Evolutionary conservation across 257 asterid species (phyloP), one percentile per base, ranked within the genome.

Genomic region (Lycium barbarum): DNA sequence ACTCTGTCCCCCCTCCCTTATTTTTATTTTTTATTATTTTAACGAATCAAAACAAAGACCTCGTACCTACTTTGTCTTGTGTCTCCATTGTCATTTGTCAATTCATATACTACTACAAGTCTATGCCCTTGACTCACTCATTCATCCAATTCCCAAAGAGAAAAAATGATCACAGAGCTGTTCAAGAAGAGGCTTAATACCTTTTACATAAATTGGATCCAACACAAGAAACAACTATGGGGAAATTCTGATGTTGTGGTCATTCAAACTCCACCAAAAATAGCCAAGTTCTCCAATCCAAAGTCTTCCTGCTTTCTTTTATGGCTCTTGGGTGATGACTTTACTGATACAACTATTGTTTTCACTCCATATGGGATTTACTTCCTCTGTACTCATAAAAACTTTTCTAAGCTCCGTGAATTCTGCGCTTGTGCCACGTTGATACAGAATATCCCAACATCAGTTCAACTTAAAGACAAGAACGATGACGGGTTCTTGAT

Each of bases 281-380:
- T 61, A 9, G 5, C 22, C 3, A 43, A 38, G 2, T n/a, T 58
- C 45, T 76, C 66, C 47, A 12, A 79, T 53, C 49, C 20, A 22
- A 17, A 58, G 22, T 51, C 82, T 0, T 78, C 82, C 36, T 18
- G 12, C 10, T 38, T 54, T 9, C 13, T 26, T 53, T 59, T 53
- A 79, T 79, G 83, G 83, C 83, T 79, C 14, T 79, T 79, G 18
- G 66, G 83, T 12, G 26, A 79, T 5, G 83, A 53, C 61, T 59
- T 79, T 6, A 40, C 45, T 2, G 49, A 22, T 22, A 79, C 83
- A 20, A 54, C 66, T 57, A 49, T 26, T 15, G 22, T 79, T 6
- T 53, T 79, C 83, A 79, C 66, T 4, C 83, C 51, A 7, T 79
- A 45, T n/a, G 38, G 65, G 22, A 79, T 79, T 33, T 53, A 51